Evolutionary conservation across 1,284 basidiomycete genomes (phyloP), one percentile per base, ranked within the genome.

Genomic region (Ceratobasidium sp.): DNA sequence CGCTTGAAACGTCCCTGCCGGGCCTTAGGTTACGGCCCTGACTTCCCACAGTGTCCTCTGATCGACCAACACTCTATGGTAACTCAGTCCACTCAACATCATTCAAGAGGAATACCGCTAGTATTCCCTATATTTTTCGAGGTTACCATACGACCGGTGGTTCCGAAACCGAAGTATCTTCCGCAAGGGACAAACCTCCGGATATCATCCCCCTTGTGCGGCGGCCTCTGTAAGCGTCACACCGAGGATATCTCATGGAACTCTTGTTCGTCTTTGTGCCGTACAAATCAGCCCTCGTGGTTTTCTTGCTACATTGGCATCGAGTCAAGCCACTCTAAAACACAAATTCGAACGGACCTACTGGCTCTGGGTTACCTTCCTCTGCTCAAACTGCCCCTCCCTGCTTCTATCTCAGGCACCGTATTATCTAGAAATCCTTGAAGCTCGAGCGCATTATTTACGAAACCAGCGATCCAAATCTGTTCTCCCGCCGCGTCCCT

Each of bases 101-200:
- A 9, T 55, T 54, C 4, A 57, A n/a, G 41, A n/a, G 43, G 13
- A 7, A 6, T 2, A 66, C 43, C 41, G 2, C 49, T 35, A 26
- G n/a, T 41, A 2, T 32, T 13, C 21, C 28, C 6, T n/a, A 41
- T 43, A 55, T 11, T n/a, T n/a, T n/a, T n/a, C n/a, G n/a, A n/a
- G n/a, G n/a, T n/a, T n/a, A n/a, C n/a, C n/a, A n/a, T 21, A 1
- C 46, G 11, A 38, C 23, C 7, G 28, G 47, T 46, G 38, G 66
- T 28, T 69, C 66, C 18, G 66, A 69, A 21, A 69, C 66, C 5
- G 66, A 69, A n/a, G 50, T 21, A 9, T 14, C 52, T 11, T 52
- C 66, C 41, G 14, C 58, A 8, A 41, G 49, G 18, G 28, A 44
- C 11, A 28, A 5, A 14, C 21, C 35, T 41, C 49, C 35, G n/a